Percentiles rank a stretch among this genome's conserved stretches.
Evolutionary conservation across 2,329 filamentous ascomycete genomes (phyloP).

Genomic region (Colletotrichum sp.): DNA sequence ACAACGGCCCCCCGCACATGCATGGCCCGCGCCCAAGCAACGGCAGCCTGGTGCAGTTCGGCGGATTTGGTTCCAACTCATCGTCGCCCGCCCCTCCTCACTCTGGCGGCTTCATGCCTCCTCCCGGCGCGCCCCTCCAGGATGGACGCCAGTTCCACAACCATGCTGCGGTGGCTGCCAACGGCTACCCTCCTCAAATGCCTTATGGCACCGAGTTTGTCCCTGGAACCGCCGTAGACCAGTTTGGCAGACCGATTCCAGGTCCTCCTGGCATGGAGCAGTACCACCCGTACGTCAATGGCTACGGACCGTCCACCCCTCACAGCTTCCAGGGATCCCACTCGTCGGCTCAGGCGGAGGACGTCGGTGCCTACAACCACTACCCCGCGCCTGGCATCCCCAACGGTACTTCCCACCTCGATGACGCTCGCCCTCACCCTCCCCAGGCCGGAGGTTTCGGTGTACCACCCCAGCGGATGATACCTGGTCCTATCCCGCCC

Average conservation of each 20-base stretch:
- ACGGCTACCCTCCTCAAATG: constrained; percentile 43
- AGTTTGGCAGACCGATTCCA: constrained; percentile 40
- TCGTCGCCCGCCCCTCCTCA: constrained; percentile 62
- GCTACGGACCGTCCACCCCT: constrained; percentile 60
- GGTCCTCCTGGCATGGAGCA: constrained; percentile 36
- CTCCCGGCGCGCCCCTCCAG: constrained; percentile 46
- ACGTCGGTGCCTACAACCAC: constrained; percentile 45
- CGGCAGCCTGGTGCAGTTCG: constrained; percentile 59
- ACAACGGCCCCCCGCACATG: constrained; percentile 39
- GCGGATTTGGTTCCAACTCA: constrained; percentile 59
- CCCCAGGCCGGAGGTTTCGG: constrained; percentile 2
- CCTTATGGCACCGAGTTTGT: constrained; percentile 40
- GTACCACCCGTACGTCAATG: constrained; percentile 34
- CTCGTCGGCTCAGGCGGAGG: constrained; percentile 55
- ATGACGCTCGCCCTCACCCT: constrained; percentile 30
- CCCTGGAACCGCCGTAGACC: constrained; percentile 38
- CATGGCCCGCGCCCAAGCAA: constrained; percentile 61
- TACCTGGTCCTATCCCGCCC: constrained; percentile 31
- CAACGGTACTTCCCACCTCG: constrained; percentile 36
- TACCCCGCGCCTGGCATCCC: constrained; percentile 42
- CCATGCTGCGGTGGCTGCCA: constrained; percentile 27
- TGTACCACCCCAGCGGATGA: constrained; percentile 31
- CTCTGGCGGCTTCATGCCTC: constrained; percentile 52
- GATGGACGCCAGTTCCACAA: constrained; percentile 35
- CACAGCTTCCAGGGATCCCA: constrained; percentile 69